phyloP scores from a whole-genome alignment of 116 monocot species.

The Posidonia oceanica region DNA sequence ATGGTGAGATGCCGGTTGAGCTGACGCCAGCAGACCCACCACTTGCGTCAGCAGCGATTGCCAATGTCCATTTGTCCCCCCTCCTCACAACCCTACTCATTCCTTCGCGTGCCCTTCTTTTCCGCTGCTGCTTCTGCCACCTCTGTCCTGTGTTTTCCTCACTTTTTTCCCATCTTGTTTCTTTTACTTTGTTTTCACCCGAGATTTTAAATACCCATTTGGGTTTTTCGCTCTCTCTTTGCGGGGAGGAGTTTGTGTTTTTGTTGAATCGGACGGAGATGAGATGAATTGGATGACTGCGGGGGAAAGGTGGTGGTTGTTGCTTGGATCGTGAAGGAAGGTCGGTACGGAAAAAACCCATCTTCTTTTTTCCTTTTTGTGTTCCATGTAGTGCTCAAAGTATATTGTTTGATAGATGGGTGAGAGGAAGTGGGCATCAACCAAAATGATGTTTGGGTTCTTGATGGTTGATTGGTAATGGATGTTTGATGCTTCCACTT shows the following conservation, averaged over 20 bases:
- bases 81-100: neutral
- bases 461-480: too few species aligned
- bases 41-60: conserved; percentile 2
- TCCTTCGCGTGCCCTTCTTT: conserved; percentile 16
- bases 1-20: neutral
- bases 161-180: neutral
- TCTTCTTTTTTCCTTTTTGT: too few species aligned
- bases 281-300: neutral
- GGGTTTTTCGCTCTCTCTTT: neutral
- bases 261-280: neutral
- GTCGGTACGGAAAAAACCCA: too few species aligned
- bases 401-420: too few species aligned
- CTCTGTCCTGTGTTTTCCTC: neutral
- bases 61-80: neutral
- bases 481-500: too few species aligned
- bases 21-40: conserved; percentile 1
- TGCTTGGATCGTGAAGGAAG: too few species aligned
- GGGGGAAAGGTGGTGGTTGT: too few species aligned
- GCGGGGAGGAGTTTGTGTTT: neutral
- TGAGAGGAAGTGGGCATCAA: too few species aligned
- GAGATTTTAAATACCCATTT: conserved; percentile 3
- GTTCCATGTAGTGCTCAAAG: too few species aligned
- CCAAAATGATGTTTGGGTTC: too few species aligned
- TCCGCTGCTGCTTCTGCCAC: conserved; percentile 6
- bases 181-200: neutral